Evolutionary conservation across 2,329 filamentous ascomycete genomes (phyloP), one percentile per base, ranked within the genome.

Genomic region (Didymella pomorum): DNA sequence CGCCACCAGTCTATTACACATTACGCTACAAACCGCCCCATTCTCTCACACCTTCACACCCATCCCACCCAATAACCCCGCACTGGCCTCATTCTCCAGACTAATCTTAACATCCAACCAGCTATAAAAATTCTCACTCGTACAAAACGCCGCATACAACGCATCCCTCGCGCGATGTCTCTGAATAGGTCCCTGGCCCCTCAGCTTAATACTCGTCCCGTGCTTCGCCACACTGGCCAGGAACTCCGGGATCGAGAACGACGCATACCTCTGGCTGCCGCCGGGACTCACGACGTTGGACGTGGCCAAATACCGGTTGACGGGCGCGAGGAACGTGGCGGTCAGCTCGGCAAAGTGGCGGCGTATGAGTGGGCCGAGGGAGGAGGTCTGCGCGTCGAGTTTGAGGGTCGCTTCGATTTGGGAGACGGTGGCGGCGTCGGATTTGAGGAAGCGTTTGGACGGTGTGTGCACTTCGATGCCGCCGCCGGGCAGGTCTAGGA

Each of bases 61-160:
- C 18, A 29, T 16, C 25, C 14, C 46, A 18, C 56, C 47, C 18
- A 79, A 44, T 49, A 79, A 48, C 1, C 77, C 77, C 8, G 72
- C 75, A 26, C 69, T 73, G 4, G 77, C 78, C 66, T 78, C 76
- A 39, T 73, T 76, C 61, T 79, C 78, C 35, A 79, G 56, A 16
- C 66, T 69, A 16, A 78, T 66, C 62, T 79, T 79, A 76, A 79
- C 78, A 29, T 79, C 76, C 20, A 79, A 58, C 75, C 77, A 79
- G 14, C 72, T 74, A 52, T 78, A 78, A 50, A 79, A 79, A 42
- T 78, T 79, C 7, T 74, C 67, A 5, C 71, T 74, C 25, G 64
- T 65, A 50, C 76, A 79, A 58, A 79, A 79, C 8, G 54, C 64
- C 51, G 69, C 72, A 54, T 79, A 79, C 26, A 79, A 45, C 0